Evolutionary conservation across 768 basidiomycete species (phyloP), one percentile per base, ranked within the genome.

Genomic region (Thelephora aurantiotincta): DNA sequence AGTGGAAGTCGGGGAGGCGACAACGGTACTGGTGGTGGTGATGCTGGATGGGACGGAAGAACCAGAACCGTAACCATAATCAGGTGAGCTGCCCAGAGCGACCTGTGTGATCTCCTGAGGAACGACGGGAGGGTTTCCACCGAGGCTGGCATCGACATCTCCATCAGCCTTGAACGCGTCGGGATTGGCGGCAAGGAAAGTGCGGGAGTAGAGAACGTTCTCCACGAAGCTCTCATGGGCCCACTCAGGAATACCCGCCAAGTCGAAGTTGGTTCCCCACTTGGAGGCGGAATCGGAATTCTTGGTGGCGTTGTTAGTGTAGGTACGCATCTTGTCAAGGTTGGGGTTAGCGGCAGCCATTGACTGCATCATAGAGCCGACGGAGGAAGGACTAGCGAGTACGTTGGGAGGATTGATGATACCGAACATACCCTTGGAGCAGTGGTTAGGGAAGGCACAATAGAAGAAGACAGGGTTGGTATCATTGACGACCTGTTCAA

Each of bases 391-490:
- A 47, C 70, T 55, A 42, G 61, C 66, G 47, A 65, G 59, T 26
- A 67, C 71, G 60, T 67, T 77, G 22, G 73, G 69, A 14, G 78
- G 75, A 68, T 83, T 82, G 55, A 83, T 78, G 65, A 82, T 73
- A 65, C 82, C 84, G 60, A 85, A 89, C 84, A 89, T 89, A 56
- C 85, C 87, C 71, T 83, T 79, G 59, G 75, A 62, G 60, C 87
- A 89, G 61, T 90, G 86, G 48, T 55, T 64, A 38, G 80, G 75
- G 43, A 75, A 74, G 51, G 66, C 77, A 63, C 85, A 89, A 69
- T 78, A 81, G 76, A 69, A 85, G 75, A 72, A 86, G 47, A 69
- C 70, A n/a, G 82, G 72, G 56, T 76, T 70, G 45, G 82, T 85
- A 63, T 75, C 71, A 63, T 85, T 86, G 62, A 87, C 75, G 48